Evolutionary conservation across 192 early-diverging fungal species (phyloP), one percentile per base, ranked within the genome.

Genomic region (Linnemannia schmuckeri): DNA sequence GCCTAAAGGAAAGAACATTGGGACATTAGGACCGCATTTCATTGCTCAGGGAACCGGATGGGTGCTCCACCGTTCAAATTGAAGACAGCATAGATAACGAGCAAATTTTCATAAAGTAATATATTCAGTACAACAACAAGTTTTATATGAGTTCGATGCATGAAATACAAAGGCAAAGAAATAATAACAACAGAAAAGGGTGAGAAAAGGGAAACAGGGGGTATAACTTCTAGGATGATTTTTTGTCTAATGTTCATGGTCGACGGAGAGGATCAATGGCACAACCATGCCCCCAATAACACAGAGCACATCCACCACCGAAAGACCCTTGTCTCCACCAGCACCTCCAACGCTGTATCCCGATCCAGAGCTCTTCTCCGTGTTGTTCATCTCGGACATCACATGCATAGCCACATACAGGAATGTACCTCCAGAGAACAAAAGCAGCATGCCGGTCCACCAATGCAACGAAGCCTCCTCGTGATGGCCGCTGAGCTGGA

Each of bases 371-470:
- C 72, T 76, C 46, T 27, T 66, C 15, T 87, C 85, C 18, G 80
- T 24, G 57, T 82, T 89, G 40, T 89, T 90, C 74, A 92, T 88
- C 80, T 93, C 91, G 61, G 90, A 86, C 85, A 93, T 85, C 22
- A 92, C 91, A 89, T 93, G 92, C 88, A 97, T 97, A 0, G 98
- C 96, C 8, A 98, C 98, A 81, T 99, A 99, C 37, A 98, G 87
- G 82, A 99, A 96, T 0, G 94, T 96, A 22, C 95, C 95, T 0
- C 97, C 98, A 15, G 97, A 98, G 79, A 98, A 99, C 52, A 99
- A 80, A 27, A 99, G 92, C 5, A 93, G 90, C 66, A 96, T 91
- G 52, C 94, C 97, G 49, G 96, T 98, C 93, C 93, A 96, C 89
- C 92, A 94, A 83, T 89, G 88, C 90, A 94, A 88, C 41, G 78